Evolutionary conservation across 306 rosid genomes (phyloP).

Genomic region (Potentilla sterilis): DNA sequence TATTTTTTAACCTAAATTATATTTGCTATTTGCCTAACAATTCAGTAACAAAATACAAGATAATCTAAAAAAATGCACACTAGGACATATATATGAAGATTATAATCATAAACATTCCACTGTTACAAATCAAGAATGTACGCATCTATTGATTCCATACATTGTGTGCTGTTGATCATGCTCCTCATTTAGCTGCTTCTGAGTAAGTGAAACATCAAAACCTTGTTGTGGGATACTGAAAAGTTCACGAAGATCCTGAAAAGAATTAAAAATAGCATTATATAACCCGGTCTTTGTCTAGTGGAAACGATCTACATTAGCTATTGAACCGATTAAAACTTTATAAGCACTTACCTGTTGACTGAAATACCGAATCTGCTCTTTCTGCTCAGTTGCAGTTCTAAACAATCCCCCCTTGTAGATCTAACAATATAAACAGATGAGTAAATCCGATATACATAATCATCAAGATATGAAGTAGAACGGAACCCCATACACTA

Average conservation of each 20-base stretch:
- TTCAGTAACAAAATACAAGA: background rate
- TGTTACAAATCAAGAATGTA: background rate
- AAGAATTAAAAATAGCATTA: conserved; percentile 10
- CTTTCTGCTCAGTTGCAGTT: conserved; percentile 94
- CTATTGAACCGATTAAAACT: background rate
- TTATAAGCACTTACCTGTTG: conserved; percentile 63
- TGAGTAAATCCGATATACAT: conserved; percentile 17
- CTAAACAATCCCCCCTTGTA: conserved; percentile 83
- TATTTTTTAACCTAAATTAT: background rate
- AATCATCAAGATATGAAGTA: background rate
- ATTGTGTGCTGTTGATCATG: conserved; percentile 63
- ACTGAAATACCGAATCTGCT: conserved; percentile 85
- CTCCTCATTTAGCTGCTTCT: conserved; percentile 76
- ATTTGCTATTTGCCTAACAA: background rate
- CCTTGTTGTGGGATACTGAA: conserved; percentile 89
- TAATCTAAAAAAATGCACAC: background rate
- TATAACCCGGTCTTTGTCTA: background rate
- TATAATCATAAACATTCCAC: background rate
- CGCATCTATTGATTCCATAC: conserved; percentile 36
- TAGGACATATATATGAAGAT: too few relatives aligned
- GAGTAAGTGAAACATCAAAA: conserved; percentile 88
- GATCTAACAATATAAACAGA: conserved; percentile 43
- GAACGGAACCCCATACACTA: background rate
- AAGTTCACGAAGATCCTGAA: conserved; percentile 89
- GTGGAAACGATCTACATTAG: background rate